Evolutionary conservation across 495 filamentous ascomycete genomes (phyloP), one percentile per base, ranked within the genome.

Genomic region (Letharia lupina): DNA sequence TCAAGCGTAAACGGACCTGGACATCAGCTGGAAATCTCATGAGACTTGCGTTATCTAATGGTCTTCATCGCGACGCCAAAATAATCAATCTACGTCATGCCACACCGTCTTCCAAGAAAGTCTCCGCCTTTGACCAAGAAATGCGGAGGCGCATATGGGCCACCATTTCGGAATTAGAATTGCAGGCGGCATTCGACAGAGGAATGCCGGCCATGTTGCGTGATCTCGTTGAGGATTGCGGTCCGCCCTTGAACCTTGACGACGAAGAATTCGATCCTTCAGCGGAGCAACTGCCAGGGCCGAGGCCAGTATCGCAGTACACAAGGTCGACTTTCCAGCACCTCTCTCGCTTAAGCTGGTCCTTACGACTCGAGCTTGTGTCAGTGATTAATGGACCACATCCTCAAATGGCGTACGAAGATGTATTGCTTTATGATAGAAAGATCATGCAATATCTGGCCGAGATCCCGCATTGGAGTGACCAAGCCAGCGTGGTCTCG

Each of bases 91-190:
- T 54, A 15, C 59, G 65, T 28, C 60, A 62, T 47, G 64, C 47
- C 15, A 63, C 44, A 42, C 82, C 83, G 0, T 76, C 75, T 60
- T 72, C 82, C 18, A 77, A 75, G 9, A 60, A 48, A 23, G 80
- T 81, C 64, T 72, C 81, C 3, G 37, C 75, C 0, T 73, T 86
- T 37, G 79, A 82, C 23, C 76, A 77, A 35, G 83, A 86, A 65
- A 67, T 85, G 59, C 76, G 83, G 13, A 75, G 84, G 45, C 73
- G 84, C 40, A 66, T 86, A 18, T 87, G 84, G 84, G 76, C 75
- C 10, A 85, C 83, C 4, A 80, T 87, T 15, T 67, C 81, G 9
- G 84, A 87, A 60, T 66, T 86, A 58, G 71, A 74, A 47, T 68
- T 84, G 4, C 84, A 86, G 67, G 73, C 81, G 2, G 80, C 80